Evolutionary conservation across 805 yeast genomes (phyloP), one percentile per base, ranked within the genome.

Genomic region (Grigorovia humatica): DNA sequence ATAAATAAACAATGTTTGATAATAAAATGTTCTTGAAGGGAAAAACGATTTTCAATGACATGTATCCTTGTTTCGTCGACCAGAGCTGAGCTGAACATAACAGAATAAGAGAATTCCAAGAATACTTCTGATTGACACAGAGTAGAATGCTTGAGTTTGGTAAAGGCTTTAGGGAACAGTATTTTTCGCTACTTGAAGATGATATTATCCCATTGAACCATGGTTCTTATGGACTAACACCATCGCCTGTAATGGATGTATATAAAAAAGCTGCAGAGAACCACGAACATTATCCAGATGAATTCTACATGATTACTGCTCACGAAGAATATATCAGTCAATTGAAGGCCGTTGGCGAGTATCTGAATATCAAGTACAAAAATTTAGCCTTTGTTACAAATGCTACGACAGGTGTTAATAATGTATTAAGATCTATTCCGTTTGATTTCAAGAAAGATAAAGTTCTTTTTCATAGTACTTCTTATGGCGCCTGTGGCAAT

Each of bases 211-310:
- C 78, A 15, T 74, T 82, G 46, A 83, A 83, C 64, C 82, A 82
- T 60, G 88, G 88, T 8, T 76, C 85, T 1, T 83, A 65, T 59
- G 89, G 88, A 1, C 67, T 75, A 1, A 70, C 76, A 2, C 85
- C 88, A 0, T 67, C 61, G 9, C 67, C 72, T 4, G 79, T 82
- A 1, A 56, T 70, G 23, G 74, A 74, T 1, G 67, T 65, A 13
- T 74, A 67, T 54, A 53, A 65, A 38, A 56, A 65, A 47, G 59
- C 58, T 18, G 49, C 66, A 27, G 54, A 66, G 35, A 54, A 63
- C 44, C 70, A 70, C 44, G 60, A 64, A 29, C 51, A 54, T 4
- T 73, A 68, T 54, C 82, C 88, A 0, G 88, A 83, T 59, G 56
- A 61, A 41, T 80, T 68, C 56, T 57, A 70, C 48, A 60, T 65